Conservation (phyloP, 2,329 filamentous ascomycete genomes). For the Zymoseptoria ardabiliae region DNA sequence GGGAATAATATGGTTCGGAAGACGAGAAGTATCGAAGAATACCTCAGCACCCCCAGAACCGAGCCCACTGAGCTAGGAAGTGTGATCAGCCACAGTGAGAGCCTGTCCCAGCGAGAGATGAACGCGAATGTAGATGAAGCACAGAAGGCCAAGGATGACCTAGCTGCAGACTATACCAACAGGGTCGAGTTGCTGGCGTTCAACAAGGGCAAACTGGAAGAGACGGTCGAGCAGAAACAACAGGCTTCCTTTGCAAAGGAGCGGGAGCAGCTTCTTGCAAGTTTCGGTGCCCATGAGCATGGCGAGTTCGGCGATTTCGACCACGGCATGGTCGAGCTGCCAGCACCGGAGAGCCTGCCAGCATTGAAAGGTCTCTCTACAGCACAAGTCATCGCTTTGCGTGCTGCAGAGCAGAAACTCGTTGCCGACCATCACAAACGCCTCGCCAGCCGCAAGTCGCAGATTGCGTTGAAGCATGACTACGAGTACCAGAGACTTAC, state of each 20-base stretch:
- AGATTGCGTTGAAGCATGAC: slow-evolving; percentile 31
- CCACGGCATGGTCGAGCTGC: neutral
- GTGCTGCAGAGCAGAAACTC: slow-evolving; percentile 26
- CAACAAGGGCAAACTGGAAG: slow-evolving; percentile 27
- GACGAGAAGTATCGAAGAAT: slow-evolving; percentile 30
- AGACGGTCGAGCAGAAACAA: slow-evolving; percentile 24
- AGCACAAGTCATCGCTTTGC: slow-evolving; percentile 19
- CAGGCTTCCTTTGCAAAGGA: slow-evolving; percentile 28
- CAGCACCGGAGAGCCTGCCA: neutral
- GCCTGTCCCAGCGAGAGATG: slow-evolving; percentile 30
- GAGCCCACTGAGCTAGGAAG: slow-evolving; percentile 30
- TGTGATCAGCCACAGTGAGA: slow-evolving; percentile 30
- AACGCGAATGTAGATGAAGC: slow-evolving; percentile 31
- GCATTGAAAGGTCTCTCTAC: neutral
- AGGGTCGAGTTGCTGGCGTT: slow-evolving; percentile 26
- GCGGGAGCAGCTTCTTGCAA: slow-evolving; percentile 25
- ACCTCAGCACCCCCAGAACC: slow-evolving; percentile 26
- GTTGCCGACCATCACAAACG: slow-evolving; percentile 28
- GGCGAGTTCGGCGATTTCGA: neutral
- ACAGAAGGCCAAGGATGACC: slow-evolving; percentile 29
- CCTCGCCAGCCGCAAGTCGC: slow-evolving; percentile 29
- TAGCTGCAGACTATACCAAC: slow-evolving; percentile 28
- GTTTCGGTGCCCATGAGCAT: slow-evolving; percentile 14
- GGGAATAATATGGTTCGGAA: slow-evolving; percentile 15
- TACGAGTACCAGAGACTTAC: slow-evolving; percentile 28